A percentile compares a stretch with the other conserved stretches of the same genome.
These are phyloP conservation scores for Circinella minor DNA, from an alignment of 371 early-diverging fungal genomes.

Conservation along the genomic window DNA sequence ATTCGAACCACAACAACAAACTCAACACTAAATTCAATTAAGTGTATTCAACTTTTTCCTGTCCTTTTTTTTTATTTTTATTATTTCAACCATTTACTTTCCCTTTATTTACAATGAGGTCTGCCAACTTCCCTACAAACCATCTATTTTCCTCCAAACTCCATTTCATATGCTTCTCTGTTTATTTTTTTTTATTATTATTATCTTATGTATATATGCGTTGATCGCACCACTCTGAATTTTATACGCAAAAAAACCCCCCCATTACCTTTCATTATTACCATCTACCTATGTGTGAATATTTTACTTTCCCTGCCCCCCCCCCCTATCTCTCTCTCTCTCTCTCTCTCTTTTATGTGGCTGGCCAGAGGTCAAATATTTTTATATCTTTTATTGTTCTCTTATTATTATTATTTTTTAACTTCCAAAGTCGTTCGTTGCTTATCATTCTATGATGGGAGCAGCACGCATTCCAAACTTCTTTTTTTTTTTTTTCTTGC, in stretches of 20 bases:
- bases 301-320: conserved; percentile 4
- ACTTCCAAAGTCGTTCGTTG: neutral
- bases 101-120: neutral
- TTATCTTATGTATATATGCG: conserved; percentile 26
- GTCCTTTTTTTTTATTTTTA: conserved; percentile 4
- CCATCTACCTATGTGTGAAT: conserved; percentile 18
- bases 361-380: conserved; percentile 6
- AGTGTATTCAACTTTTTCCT: neutral
- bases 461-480: neutral
- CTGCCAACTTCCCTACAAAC: neutral
- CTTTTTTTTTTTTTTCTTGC: neutral
- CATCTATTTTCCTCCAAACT: neutral
- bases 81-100: neutral
- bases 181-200: conserved; percentile 4
- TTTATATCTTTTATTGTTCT: neutral
- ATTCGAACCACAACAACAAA: neutral
- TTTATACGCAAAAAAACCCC: neutral
- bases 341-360: conserved; percentile 8
- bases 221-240: conserved; percentile 9
- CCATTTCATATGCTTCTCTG: conserved; percentile 11
- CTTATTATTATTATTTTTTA: neutral
- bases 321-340: neutral
- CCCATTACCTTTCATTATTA: neutral
- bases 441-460: neutral
- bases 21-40: neutral